A percentile compares a stretch with the other conserved stretches of the same genome.
These are phyloP conservation scores for Rhizopogon vulgaris DNA, from an alignment of 768 basidiomycete genomes.

Conservation along the genomic window DNA sequence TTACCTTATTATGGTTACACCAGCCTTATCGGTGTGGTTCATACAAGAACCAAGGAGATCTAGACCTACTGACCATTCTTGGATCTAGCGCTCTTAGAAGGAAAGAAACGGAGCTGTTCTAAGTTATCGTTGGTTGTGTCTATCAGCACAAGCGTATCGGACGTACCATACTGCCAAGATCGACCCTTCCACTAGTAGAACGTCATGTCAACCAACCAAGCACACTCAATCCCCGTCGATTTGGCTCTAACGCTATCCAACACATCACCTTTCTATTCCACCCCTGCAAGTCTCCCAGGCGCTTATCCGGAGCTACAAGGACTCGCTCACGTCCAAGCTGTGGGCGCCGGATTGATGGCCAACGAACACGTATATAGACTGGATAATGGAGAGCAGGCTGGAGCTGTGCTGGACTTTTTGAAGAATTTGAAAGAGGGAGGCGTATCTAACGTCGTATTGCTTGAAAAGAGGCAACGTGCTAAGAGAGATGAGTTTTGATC, in stretches of 20 bases:
- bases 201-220: background rate
- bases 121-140: too few species aligned
- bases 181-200: background rate
- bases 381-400: background rate
- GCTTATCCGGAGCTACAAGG: background rate
- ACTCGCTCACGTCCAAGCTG: background rate
- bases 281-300: background rate
- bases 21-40: too few species aligned
- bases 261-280: background rate
- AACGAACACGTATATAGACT: background rate
- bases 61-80: too few species aligned
- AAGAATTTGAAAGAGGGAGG: background rate
- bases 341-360: background rate
- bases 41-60: too few species aligned
- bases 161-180: too few species aligned
- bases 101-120: too few species aligned
- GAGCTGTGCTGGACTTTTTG: background rate
- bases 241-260: background rate
- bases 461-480: background rate
- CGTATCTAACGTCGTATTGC: background rate
- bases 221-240: background rate
- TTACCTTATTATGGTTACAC: too few species aligned
- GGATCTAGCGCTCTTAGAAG: too few species aligned
- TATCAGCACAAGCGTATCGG: too few species aligned
- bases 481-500: conserved; percentile 1